phyloP scores from a whole-genome alignment of 345 rosid genomes.

The Anastatica hierochuntica region DNA sequence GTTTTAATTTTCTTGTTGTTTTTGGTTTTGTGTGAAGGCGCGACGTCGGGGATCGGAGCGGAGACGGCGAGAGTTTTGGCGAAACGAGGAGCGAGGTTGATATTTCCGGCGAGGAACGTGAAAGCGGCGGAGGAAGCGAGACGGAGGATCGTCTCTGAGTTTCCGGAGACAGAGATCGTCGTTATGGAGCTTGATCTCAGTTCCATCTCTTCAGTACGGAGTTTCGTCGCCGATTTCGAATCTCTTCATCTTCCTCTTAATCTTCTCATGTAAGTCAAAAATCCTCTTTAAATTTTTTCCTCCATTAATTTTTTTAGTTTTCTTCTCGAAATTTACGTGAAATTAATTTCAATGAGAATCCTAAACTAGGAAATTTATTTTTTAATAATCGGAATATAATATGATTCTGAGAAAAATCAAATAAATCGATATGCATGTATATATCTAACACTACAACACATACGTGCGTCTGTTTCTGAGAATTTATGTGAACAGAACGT shows the following conservation, averaged over 20 bases:
- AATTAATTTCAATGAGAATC: too few species aligned
- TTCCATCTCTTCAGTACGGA: slow-evolving; percentile 62
- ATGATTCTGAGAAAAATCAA: not conserved
- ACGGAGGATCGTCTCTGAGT: slow-evolving; percentile 53
- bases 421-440: slow-evolving; percentile 11
- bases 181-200: slow-evolving; percentile 93
- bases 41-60: slow-evolving; percentile 98
- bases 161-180: slow-evolving; percentile 50
- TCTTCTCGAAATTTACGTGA: not conserved
- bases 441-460: not conserved
- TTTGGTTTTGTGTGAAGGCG: slow-evolving; percentile 34
- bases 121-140: slow-evolving; percentile 73
- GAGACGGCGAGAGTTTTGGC: slow-evolving; percentile 87
- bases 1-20: not conserved
- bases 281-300: too few species aligned
- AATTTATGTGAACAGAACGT: slow-evolving; percentile 10
- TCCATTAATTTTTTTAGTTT: not conserved
- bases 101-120: slow-evolving; percentile 71
- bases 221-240: slow-evolving; percentile 61
- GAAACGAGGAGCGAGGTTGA: slow-evolving; percentile 66
- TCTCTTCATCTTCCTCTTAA: slow-evolving; percentile 63
- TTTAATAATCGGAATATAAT: too few species aligned
- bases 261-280: slow-evolving; percentile 67
- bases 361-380: too few species aligned
- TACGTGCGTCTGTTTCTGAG: not conserved